Evolutionary conservation across 2,329 filamentous ascomycete genomes (phyloP), one percentile per base, ranked within the genome.

Genomic region (Cytospora piceicola): DNA sequence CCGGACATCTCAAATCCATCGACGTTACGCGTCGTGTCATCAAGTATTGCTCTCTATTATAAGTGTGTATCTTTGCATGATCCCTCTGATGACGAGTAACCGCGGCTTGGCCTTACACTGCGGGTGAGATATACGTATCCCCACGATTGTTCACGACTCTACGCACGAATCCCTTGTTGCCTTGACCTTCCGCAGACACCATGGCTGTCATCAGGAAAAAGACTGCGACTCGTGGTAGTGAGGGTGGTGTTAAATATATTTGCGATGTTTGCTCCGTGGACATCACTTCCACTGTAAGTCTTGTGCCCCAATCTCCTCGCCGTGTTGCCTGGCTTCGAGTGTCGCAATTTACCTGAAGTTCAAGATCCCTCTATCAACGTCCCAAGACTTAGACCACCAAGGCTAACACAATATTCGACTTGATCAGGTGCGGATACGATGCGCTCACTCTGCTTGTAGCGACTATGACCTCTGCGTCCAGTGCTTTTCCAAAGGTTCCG

Each of bases 201-300:
- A 97, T 97, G 94, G 94, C 93, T 72, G 91, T 97, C 74, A 97
- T 97, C 77, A 91, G 94, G 76, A 97, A 97, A 84, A 97, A 97
- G 82, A 95, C 92, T 67, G 91, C 91, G 71, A 89, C 90, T 63
- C 85, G 92, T 74, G 92, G 92, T 69, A 93, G 90, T 60, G 93
- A 97, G 76, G 93, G 91, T 57, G 92, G 92, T 69, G 91, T 93
- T 36, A 97, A 98, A 77, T 99, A 96, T 77, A 93, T 98, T 70
- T 99, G 95, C 82, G 96, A 99, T 78, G 90, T 96, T 66, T 99
- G 95, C 78, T 96, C 93, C 54, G 92, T 92, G 65, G 95, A 99
- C 77, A 96, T 99, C 71, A 99, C 95, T 56, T 95, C 94, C 6
- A 99, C 95, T 56, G 95, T 96, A 85, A 74, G 90, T 83, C 54